Conservation (phyloP, 768 basidiomycete genomes). For the Trametes cingulata region DNA sequence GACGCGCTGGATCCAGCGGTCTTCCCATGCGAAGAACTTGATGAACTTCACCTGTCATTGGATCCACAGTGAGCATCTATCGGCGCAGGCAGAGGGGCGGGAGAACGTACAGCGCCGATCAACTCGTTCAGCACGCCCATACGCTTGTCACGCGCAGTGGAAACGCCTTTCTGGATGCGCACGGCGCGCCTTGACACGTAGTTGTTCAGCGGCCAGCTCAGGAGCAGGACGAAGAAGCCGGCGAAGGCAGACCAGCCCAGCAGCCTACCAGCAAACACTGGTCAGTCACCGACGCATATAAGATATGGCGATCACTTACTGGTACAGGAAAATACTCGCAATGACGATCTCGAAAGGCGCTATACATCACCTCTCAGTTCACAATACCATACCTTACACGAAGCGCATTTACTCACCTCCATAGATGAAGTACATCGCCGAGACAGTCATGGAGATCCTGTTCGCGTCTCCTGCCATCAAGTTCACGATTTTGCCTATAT, state of each 20-base stretch:
- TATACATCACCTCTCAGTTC: constrained; percentile 22
- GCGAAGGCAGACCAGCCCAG: constrained; percentile 73
- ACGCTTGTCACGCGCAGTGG: constrained; percentile 68
- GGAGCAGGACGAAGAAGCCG: constrained; percentile 66
- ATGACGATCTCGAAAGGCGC: constrained; percentile 80
- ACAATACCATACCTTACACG: constrained; percentile 22
- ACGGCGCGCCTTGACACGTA: constrained; percentile 60
- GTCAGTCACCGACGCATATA: background rate
- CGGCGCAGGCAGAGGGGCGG: background rate
- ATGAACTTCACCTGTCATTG: constrained; percentile 62
- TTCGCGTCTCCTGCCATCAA: constrained; percentile 84
- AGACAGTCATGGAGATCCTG: constrained; percentile 51
- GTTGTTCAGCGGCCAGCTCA: constrained; percentile 74
- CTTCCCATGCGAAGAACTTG: constrained; percentile 85
- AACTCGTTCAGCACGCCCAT: constrained; percentile 80
- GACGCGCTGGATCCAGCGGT: constrained; percentile 69
- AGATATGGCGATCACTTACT: constrained; percentile 39
- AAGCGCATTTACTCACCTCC: constrained; percentile 51
- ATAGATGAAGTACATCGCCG: constrained; percentile 66
- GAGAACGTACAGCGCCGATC: constrained; percentile 56
- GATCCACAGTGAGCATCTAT: background rate
- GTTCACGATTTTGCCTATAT: constrained; percentile 88
- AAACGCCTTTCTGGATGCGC: constrained; percentile 58
- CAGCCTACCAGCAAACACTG: constrained; percentile 41
- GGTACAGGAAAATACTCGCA: constrained; percentile 73